phyloP scores from a whole-genome alignment of 306 rosid genomes.

The Castanopsis chinensis region DNA sequence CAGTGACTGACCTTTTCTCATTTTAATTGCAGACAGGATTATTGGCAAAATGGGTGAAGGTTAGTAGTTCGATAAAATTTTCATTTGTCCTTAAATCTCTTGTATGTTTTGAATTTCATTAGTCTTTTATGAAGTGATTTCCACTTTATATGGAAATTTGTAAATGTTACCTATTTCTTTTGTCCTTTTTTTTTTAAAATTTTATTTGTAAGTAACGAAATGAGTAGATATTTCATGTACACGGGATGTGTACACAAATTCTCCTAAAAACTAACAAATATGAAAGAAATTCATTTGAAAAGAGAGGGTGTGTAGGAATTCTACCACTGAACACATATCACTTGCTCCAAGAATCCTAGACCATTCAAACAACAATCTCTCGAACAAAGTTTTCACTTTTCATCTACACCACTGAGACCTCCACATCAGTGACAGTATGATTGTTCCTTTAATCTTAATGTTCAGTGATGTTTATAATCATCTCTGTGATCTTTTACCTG shows the following conservation, averaged over 20 bases:
- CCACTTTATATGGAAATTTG: background rate
- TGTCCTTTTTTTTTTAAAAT: background rate
- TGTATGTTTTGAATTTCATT: background rate
- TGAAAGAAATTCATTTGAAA: too few relatives aligned
- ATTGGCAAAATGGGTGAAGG: slow-evolving; percentile 88
- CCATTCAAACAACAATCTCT: too few relatives aligned
- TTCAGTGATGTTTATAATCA: background rate
- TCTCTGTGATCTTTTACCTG: background rate
- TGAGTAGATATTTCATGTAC: too few relatives aligned
- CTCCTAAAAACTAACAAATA: too few relatives aligned
- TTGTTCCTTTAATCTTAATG: too few relatives aligned
- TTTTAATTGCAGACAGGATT: slow-evolving; percentile 60
- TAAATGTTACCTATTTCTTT: background rate
- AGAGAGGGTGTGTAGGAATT: too few relatives aligned
- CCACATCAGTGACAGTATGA: too few relatives aligned
- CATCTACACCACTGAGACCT: too few relatives aligned
- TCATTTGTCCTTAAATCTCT: background rate
- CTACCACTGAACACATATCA: too few relatives aligned
- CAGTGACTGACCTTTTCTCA: slow-evolving; percentile 14
- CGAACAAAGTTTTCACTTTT: too few relatives aligned
- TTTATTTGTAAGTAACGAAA: background rate
- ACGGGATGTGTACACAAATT: too few relatives aligned
- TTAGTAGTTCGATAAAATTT: slow-evolving; percentile 13
- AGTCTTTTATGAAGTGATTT: background rate
- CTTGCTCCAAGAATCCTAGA: too few relatives aligned